Base-by-base conservation (phyloP, 1,139 yeast species). In the Candida sojae region DNA sequence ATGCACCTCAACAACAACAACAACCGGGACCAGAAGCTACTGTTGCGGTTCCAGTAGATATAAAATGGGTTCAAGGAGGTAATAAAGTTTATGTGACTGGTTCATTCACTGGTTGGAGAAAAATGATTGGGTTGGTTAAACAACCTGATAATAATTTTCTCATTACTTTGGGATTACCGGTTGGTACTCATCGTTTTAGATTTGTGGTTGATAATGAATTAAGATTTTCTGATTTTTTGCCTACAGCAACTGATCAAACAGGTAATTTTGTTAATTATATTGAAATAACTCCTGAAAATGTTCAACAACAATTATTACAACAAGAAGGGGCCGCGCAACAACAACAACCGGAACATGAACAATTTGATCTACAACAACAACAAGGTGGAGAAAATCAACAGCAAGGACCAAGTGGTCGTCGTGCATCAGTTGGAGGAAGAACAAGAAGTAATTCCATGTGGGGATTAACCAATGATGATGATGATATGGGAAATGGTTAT, bases 21-120 rank as follows among this genome's bases (percentile, higher is more conserved):
- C 53, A 50, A 31, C 52, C 49, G 12, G 58, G 47, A 12, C 51
- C 50, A 12, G 67, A 68, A 46, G 64, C 71, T n/a, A 61, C 51
- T 43, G 56, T 64, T 7, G 69, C 85, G 37, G 77, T 89, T 35
- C 90, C 96, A 0, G 86, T 92, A 1, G 91, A 87, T 49, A 86
- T 93, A 47, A 84, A 83, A 57, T 93, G 99, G 99, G 85, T 84
- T 21, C 97, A 92, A 66, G 97, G 97, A 10, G 98, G 98, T 52
- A 82, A 82, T 46, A 88, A 88, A 60, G 98, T 93, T 1, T 75
- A 75, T 54, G 79, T 75, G 4, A 75, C 80, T 9, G 80, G 80
- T 2, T 73, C 79, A 4, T 75, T 75, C 54, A 75, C 80, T 0
- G 79, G 78, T 4, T 75, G 80, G 80, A 64, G 79, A 49, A 75